Conservation (phyloP, 1,139 yeast species). For the Candida sanyaensis region DNA sequence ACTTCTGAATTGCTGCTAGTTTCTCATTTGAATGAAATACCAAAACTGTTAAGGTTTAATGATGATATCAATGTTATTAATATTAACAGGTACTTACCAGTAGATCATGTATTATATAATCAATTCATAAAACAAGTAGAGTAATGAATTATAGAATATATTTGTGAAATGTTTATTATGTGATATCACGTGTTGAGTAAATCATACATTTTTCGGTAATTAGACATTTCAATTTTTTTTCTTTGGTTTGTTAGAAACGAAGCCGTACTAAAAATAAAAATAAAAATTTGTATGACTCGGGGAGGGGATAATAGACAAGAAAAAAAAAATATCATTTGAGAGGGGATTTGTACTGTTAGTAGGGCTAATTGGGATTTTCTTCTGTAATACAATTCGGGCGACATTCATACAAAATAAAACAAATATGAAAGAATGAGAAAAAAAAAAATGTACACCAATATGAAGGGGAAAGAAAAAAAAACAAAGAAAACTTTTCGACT, state of each 20-base stretch:
- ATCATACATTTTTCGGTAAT: neutral
- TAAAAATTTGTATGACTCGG: no score
- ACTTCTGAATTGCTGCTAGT: slow-evolving; percentile 6
- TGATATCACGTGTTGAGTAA: neutral
- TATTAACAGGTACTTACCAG: slow-evolving; percentile 14
- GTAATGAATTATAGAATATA: neutral
- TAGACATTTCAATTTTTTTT: no score
- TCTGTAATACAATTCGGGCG: no score
- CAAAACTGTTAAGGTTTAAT: slow-evolving; percentile 14
- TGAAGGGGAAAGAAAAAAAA: no score
- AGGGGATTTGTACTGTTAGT: no score
- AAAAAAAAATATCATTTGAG: no score
- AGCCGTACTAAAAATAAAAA: no score
- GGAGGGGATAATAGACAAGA: no score
- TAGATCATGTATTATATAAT: slow-evolving; percentile 15
- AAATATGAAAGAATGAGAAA: neutral
- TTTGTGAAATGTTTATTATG: neutral
- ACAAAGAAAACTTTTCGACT: neutral
- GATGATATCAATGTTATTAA: slow-evolving; percentile 14
- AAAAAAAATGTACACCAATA: neutral
- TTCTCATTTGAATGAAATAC: slow-evolving; percentile 3
- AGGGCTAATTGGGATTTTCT: no score
- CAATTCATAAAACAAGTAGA: slow-evolving; percentile 9
- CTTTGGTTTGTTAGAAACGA: no score
- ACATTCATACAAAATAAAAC: no score